Base-by-base conservation (phyloP, 2,329 filamentous ascomycete species). In the Trichoderma atrobrunneum region DNA sequence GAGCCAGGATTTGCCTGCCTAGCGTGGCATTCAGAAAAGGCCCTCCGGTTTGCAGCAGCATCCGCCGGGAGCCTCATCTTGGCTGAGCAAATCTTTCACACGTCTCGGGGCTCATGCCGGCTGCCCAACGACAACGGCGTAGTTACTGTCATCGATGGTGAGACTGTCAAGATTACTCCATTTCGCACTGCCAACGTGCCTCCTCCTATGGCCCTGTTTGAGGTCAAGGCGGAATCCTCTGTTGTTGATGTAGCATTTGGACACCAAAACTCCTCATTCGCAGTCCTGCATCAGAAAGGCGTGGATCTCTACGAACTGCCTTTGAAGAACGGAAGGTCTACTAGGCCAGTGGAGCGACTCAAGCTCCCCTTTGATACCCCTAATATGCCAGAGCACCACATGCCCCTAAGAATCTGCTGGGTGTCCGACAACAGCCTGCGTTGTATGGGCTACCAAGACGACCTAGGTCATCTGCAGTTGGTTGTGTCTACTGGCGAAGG, bases 201-300 rank as follows among this genome's bases (percentile, higher is more conserved):
- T 28, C 96, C 96, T 32, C 96, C 96, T 1, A 98, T 98, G 94
- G 90, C 94, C 18, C 86, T 95, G 74, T 92, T 92, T 75, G 93
- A 97, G 72, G 77, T 98, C 21, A 77, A 84, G 14, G 81, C 92
- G 32, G 84, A 88, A 16, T 86, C 86, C 0, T 90, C 91, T 68
- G 87, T 90, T 3, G 83, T 93, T 21, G 94, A 98, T 81, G 89
- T 96, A 66, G 89, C 91, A 0, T 90, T 98, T 75, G 92, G 89
- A 64, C 85, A 85, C 16, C 86, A 87, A 62, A 90, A 91, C 63
- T 86, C 86, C 1, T 85, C 85, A 8, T 86, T 98, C 78, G 93
- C 90, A 4, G 87, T 97, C 10, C 84, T 98, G 24, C 92, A 94
- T 76, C 85, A 87, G 32, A 79, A 83, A 18, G 89, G 88, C 1